Percentiles rank a stretch among this genome's conserved stretches.
These are phyloP conservation scores for Scheffersomyces illinoinensis DNA, from an alignment of 1,139 yeast genomes.

Conservation along the genomic window DNA sequence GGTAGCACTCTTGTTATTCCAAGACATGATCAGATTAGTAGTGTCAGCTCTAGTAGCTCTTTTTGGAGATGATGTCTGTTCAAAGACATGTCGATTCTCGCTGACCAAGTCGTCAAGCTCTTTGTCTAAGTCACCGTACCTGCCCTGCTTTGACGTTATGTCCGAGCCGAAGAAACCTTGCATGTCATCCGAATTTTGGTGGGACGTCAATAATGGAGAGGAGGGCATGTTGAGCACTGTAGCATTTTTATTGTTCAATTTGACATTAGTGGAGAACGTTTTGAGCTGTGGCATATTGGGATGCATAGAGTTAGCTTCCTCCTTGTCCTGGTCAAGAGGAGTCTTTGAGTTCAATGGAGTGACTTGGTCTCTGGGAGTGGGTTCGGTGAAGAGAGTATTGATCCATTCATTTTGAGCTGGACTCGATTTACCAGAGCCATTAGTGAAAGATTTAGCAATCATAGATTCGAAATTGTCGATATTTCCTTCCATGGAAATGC, in stretches of 20 bases:
- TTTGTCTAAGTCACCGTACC: slow-evolving; percentile 15
- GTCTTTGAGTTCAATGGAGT: slow-evolving; percentile 47
- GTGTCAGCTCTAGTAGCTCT: slow-evolving; percentile 42
- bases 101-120: slow-evolving; percentile 20
- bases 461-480: slow-evolving; percentile 39
- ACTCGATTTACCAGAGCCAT: slow-evolving; percentile 30
- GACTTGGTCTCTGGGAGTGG: slow-evolving; percentile 46
- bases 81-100: slow-evolving; percentile 7
- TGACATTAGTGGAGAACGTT: slow-evolving; percentile 21
- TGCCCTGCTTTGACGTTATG: slow-evolving; percentile 10
- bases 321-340: slow-evolving; percentile 23
- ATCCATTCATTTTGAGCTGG: slow-evolving; percentile 39
- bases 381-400: slow-evolving; percentile 39
- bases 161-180: slow-evolving; percentile 17
- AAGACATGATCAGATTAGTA: slow-evolving; percentile 34
- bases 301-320: slow-evolving; percentile 11
- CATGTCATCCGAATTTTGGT: slow-evolving; percentile 17
- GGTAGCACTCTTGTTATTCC: slow-evolving; percentile 14
- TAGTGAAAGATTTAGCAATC: slow-evolving; percentile 38
- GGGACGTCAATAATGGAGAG: slow-evolving; percentile 31
- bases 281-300: slow-evolving; percentile 31
- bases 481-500: slow-evolving; percentile 17
- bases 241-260: slow-evolving; percentile 21
- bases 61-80: slow-evolving; percentile 26
- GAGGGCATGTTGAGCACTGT: slow-evolving; percentile 44